phyloP scores from a whole-genome alignment of 768 basidiomycete species.

The Serendipita sp. region DNA sequence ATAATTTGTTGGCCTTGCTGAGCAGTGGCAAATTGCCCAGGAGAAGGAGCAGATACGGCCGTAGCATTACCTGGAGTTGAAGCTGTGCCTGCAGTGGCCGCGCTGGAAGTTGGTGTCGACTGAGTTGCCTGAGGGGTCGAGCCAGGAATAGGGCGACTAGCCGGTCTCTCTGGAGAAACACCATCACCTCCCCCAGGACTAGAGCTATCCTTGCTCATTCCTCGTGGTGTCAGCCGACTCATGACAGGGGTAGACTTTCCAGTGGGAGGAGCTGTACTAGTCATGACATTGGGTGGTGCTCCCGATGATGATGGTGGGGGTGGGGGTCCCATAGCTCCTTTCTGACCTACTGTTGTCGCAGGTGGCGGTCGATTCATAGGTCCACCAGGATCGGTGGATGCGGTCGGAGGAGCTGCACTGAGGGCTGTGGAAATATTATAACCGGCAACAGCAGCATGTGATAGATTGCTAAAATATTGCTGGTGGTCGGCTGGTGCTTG shows the following conservation, averaged over 20 bases:
- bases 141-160: background rate
- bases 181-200: conserved; percentile 1
- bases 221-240: background rate
- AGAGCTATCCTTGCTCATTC: background rate
- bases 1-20: background rate
- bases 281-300: background rate
- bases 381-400: background rate
- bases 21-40: background rate
- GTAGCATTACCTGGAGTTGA: background rate
- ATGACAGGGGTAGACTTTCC: background rate
- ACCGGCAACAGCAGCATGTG: background rate
- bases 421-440: background rate
- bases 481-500: background rate
- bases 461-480: background rate
- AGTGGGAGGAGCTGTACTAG: background rate
- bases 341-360: background rate
- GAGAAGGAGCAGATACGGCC: background rate
- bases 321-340: background rate
- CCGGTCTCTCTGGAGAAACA: background rate
- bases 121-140: background rate
- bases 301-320: background rate
- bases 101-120: background rate
- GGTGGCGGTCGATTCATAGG: background rate
- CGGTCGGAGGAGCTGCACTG: background rate
- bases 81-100: background rate